Conservation (phyloP, 768 basidiomycete genomes). For the Suillus plorans region DNA sequence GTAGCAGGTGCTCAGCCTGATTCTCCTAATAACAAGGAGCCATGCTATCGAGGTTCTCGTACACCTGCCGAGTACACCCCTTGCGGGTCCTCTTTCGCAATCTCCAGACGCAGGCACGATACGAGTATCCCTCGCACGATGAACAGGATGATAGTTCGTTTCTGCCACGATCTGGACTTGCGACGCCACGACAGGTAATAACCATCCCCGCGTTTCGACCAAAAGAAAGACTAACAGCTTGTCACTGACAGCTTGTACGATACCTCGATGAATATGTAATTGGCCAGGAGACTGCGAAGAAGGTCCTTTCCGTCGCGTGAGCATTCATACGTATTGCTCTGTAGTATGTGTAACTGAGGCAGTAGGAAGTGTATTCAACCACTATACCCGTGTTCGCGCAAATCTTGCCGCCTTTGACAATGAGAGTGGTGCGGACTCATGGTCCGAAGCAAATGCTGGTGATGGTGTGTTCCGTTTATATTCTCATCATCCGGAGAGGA, state of each 20-base stretch:
- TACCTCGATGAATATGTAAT: conserved; percentile 89
- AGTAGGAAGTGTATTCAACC: conserved; percentile 79
- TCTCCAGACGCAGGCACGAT: conserved; percentile 59
- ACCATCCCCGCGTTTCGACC: not conserved
- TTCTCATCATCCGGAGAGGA: not conserved
- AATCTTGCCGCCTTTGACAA: conserved; percentile 55
- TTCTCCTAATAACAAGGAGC: not conserved
- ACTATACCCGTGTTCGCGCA: conserved; percentile 85
- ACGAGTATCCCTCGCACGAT: conserved; percentile 37
- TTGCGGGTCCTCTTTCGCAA: conserved; percentile 32
- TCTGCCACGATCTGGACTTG: conserved; percentile 45
- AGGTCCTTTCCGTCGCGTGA: conserved; percentile 90
- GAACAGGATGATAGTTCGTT: conserved; percentile 32
- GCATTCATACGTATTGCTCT: conserved; percentile 31
- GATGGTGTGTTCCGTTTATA: conserved; percentile 27
- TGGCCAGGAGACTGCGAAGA: conserved; percentile 92
- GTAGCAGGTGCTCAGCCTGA: no score
- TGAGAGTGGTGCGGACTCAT: conserved; percentile 27
- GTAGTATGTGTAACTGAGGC: conserved; percentile 7
- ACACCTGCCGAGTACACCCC: conserved; percentile 22
- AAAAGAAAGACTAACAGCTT: conserved; percentile 11
- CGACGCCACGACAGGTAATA: conserved; percentile 57
- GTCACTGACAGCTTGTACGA: conserved; percentile 59
- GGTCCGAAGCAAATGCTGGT: conserved; percentile 24
- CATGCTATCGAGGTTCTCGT: conserved; percentile 23